These are phyloP conservation scores for Crucibulum parvulum DNA, from an alignment of 1,284 basidiomycete genomes.

Conservation along the genomic window DNA sequence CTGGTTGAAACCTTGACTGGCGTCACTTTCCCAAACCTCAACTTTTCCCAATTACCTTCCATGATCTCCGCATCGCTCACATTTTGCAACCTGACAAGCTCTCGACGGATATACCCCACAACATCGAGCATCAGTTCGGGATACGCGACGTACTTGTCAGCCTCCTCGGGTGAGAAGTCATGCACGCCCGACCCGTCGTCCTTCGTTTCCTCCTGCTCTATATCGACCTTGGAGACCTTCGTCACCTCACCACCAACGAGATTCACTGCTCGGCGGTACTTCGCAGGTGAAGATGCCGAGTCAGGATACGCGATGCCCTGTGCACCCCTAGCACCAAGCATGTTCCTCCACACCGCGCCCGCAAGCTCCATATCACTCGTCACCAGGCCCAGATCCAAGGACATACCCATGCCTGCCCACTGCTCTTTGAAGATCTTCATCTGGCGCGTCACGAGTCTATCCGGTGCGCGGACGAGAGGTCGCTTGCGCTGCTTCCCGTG, in stretches of 20 bases:
- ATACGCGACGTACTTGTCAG: slow-evolving; percentile 75
- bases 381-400: slow-evolving; percentile 84
- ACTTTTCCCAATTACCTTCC: slow-evolving; percentile 34
- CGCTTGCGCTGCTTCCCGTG: slow-evolving; percentile 38
- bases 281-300: slow-evolving; percentile 18
- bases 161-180: slow-evolving; percentile 68
- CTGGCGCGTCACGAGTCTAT: slow-evolving; percentile 86
- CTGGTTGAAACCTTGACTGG: no score
- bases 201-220: slow-evolving; percentile 60
- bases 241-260: slow-evolving; percentile 68
- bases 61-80: slow-evolving; percentile 78
- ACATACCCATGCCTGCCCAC: slow-evolving; percentile 86
- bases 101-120: slow-evolving; percentile 81
- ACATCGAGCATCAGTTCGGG: slow-evolving; percentile 81
- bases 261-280: slow-evolving; percentile 69
- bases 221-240: slow-evolving; percentile 60
- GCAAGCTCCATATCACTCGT: slow-evolving; percentile 84
- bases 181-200: slow-evolving; percentile 79
- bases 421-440: slow-evolving; percentile 95
- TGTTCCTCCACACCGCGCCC: slow-evolving; percentile 90
- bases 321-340: slow-evolving; percentile 83
- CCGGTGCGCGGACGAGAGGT: slow-evolving; percentile 63
- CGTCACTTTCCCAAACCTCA: slow-evolving; percentile 42
- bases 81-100: slow-evolving; percentile 76
- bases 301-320: slow-evolving; percentile 61